phyloP scores from a whole-genome alignment of 352 stramenopile genomes.

The Aphanomyces astaci region DNA sequence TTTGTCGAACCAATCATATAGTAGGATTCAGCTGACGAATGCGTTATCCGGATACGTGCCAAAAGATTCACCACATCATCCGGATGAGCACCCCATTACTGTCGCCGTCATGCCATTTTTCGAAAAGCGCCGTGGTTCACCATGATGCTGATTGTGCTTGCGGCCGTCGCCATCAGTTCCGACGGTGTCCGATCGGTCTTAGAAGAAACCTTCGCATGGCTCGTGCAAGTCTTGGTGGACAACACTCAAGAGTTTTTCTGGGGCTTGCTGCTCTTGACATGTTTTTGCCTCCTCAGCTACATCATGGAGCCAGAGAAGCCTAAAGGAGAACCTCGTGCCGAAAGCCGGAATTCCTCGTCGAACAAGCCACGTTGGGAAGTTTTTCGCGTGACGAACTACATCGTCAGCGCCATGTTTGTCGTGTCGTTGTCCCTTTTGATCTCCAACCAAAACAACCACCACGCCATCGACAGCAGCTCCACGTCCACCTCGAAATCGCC shows the following conservation, averaged over 20 bases:
- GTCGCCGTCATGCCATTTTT: background rate
- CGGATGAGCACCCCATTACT: background rate
- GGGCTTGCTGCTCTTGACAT: slow-evolving; percentile 10
- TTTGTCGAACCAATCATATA: background rate
- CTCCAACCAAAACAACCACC: slow-evolving; percentile 16
- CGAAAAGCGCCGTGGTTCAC: background rate
- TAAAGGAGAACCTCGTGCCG: background rate
- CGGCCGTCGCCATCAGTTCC: slow-evolving; percentile 5
- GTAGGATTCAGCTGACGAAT: background rate
- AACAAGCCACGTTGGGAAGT: slow-evolving; percentile 21
- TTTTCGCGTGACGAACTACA: slow-evolving; percentile 20
- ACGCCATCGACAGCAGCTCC: background rate
- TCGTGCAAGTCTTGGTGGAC: slow-evolving; percentile 12
- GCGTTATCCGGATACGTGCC: background rate
- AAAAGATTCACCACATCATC: background rate
- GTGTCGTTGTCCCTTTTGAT: slow-evolving; percentile 15
- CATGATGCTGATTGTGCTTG: slow-evolving; percentile 7
- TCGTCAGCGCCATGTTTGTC: slow-evolving; percentile 19
- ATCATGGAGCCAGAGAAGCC: slow-evolving; percentile 22
- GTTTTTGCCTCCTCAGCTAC: slow-evolving; percentile 20
- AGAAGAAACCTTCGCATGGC: slow-evolving; percentile 12
- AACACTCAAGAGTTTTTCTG: slow-evolving; percentile 21
- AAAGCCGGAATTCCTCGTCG: background rate
- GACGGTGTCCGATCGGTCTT: slow-evolving; percentile 13
- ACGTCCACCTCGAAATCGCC: background rate